phyloP scores from a whole-genome alignment of 768 basidiomycete species.

The Pleurotus tuoliensis region DNA sequence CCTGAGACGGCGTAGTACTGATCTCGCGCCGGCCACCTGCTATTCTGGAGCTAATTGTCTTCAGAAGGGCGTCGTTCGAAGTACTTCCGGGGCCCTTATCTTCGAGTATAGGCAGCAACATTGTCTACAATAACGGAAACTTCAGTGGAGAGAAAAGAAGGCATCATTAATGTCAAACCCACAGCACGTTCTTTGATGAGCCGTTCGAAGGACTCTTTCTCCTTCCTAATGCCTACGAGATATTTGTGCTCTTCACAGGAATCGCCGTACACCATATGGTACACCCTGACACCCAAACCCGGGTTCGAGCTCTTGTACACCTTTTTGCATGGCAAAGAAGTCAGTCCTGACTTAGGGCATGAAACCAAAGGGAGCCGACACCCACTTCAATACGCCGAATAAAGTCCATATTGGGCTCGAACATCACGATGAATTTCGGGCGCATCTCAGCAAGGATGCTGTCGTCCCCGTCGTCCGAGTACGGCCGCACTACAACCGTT shows the following conservation, averaged over 20 bases:
- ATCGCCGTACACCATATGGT: conserved; percentile 92
- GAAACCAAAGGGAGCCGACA: background rate
- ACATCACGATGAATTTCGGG: conserved; percentile 93
- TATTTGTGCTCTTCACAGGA: conserved; percentile 97
- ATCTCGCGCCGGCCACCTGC: conserved; percentile 81
- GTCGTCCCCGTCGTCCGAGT: conserved; percentile 92
- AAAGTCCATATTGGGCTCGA: conserved; percentile 92
- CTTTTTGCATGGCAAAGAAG: conserved; percentile 30
- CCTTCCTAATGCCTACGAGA: conserved; percentile 79
- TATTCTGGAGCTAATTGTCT: conserved; percentile 78
- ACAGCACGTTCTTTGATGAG: conserved; percentile 92
- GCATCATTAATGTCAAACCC: conserved; percentile 23
- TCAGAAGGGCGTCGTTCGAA: conserved; percentile 59
- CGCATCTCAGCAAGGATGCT: conserved; percentile 79
- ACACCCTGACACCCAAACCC: conserved; percentile 80
- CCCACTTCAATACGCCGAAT: conserved; percentile 86
- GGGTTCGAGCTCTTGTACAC: conserved; percentile 85
- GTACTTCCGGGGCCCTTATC: conserved; percentile 41
- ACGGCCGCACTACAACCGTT: conserved; percentile 81
- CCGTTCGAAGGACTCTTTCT: conserved; percentile 92
- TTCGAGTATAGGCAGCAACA: conserved; percentile 83
- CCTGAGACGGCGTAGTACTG: conserved; percentile 62
- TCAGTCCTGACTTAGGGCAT: too few relatives aligned
- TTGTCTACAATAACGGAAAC: conserved; percentile 48
- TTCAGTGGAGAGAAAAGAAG: background rate